Percentiles rank a stretch among this genome's conserved stretches.
These are phyloP conservation scores for Paratinospora sagittata DNA, from an alignment of 164 flowering plant genomes.

Conservation along the genomic window DNA sequence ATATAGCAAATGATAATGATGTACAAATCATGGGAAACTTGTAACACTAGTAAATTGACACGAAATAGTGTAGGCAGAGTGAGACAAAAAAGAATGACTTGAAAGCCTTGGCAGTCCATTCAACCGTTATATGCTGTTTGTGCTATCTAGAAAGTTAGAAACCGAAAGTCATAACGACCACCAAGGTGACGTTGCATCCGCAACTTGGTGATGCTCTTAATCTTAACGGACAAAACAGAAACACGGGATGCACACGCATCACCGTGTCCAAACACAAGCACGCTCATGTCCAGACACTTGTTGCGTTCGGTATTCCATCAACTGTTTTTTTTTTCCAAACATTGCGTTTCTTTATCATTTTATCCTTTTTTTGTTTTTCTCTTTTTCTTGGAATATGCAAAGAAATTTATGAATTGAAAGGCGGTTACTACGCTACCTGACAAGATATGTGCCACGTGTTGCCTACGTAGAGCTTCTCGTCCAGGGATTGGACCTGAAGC, in stretches of 20 bases:
- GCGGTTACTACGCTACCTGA: background rate
- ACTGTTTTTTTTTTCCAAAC: too few species aligned
- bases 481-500: slow-evolving; percentile 1
- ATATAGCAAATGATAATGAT: too few species aligned
- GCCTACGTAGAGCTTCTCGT: background rate
- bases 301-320: background rate
- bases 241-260: background rate
- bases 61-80: background rate
- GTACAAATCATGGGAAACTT: too few species aligned
- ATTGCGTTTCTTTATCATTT: background rate
- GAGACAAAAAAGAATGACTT: background rate
- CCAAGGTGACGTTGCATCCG: background rate
- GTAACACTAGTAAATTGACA: too few species aligned
- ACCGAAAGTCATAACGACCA: slow-evolving; percentile 1
- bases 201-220: background rate
- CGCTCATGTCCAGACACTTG: background rate
- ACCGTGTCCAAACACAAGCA: background rate
- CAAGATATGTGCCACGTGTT: background rate
- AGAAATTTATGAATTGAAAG: background rate
- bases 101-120: background rate
- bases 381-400: background rate
- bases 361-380: background rate
- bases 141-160: background rate
- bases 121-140: background rate
- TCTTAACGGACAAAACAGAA: too few species aligned